A percentile compares a stretch with the other conserved stretches of the same genome.
phyloP scores from a whole-genome alignment of 208 protist genomes.

The Acanthamoeba culbertsoni region DNA sequence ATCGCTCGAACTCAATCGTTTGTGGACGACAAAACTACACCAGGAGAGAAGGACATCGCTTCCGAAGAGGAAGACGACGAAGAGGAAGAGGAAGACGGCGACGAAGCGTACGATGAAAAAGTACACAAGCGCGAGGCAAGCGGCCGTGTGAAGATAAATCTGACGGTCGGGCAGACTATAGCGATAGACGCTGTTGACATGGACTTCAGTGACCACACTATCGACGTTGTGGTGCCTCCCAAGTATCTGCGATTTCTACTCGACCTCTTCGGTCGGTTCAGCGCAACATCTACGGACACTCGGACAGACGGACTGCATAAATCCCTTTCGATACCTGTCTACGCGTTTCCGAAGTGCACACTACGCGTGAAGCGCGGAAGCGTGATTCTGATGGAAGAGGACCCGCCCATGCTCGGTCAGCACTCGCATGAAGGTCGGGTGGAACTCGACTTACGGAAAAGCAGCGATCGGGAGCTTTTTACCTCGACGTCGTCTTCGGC shows the following conservation, averaged over 20 bases:
- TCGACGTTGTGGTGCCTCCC: background rate
- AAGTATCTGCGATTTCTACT: background rate
- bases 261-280: background rate
- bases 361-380: background rate
- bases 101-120: background rate
- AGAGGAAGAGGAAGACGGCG: background rate
- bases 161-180: background rate
- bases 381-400: slow-evolving; percentile 6
- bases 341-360: slow-evolving; percentile 13
- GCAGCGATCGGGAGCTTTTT: background rate
- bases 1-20: background rate
- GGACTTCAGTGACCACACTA: background rate
- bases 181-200: background rate
- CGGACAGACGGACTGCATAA: background rate
- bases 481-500: background rate
- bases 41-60: background rate
- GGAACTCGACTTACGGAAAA: background rate
- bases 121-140: background rate
- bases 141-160: background rate
- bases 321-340: background rate
- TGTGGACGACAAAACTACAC: background rate
- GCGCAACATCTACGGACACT: background rate
- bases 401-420: background rate
- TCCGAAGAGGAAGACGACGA: background rate
- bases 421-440: background rate